Conservation (phyloP, 164 flowering plant genomes). For the Vitis rotundifolia region DNA sequence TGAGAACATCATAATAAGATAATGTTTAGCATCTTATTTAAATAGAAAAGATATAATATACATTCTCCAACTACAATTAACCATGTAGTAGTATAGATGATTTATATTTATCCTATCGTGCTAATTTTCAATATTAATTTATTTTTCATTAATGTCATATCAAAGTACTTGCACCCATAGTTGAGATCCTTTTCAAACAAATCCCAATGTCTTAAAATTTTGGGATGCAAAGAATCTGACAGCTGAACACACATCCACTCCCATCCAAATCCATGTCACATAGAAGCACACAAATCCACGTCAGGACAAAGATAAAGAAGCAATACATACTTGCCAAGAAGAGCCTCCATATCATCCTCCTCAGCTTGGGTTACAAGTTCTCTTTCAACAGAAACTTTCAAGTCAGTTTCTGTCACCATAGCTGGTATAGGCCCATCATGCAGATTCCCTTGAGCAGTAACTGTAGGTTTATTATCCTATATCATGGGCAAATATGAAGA, state of each 20-base stretch:
- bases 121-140: too few species aligned
- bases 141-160: too few species aligned
- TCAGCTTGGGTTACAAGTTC: slow-evolving; percentile 90
- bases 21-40: too few species aligned
- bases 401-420: slow-evolving; percentile 57
- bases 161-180: too few species aligned
- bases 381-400: slow-evolving; percentile 86
- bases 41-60: too few species aligned
- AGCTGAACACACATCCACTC: background rate
- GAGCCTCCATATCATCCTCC: slow-evolving; percentile 97
- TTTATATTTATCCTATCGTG: too few species aligned
- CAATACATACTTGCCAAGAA: slow-evolving; percentile 77
- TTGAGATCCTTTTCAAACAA: background rate
- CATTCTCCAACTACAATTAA: too few species aligned
- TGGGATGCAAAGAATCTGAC: too few species aligned
- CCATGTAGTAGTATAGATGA: too few species aligned
- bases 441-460: slow-evolving; percentile 42
- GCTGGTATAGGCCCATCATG: slow-evolving; percentile 64
- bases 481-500: background rate
- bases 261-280: background rate
- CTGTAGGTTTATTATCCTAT: slow-evolving; percentile 78
- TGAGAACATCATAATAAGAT: too few species aligned
- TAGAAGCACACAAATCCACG: background rate
- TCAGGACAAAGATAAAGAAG: slow-evolving; percentile 3
- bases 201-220: too few species aligned